phyloP scores from a whole-genome alignment of 352 stramenopile species.

The Phytophthora fragariaefolia region DNA sequence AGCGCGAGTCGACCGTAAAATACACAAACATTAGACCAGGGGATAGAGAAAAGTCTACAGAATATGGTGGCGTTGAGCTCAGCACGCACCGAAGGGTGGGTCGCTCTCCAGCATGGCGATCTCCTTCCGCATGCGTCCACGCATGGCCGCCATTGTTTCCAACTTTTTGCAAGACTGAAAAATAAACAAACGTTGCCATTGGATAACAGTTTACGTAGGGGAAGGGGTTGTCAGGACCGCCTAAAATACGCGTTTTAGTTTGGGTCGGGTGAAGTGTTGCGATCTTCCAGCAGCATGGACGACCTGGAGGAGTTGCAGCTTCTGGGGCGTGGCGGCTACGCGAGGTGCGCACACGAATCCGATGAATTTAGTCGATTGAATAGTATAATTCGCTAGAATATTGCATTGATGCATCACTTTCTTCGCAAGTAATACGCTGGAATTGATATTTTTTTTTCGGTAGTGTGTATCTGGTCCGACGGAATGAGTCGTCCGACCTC shows the following conservation, averaged over 20 bases:
- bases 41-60: background rate
- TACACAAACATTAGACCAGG: background rate
- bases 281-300: constrained; percentile 52
- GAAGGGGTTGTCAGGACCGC: background rate
- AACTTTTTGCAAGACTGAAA: constrained; percentile 3
- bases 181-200: background rate
- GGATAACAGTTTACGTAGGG: background rate
- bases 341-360: constrained; percentile 50
- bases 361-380: background rate
- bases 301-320: constrained; percentile 54
- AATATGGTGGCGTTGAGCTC: background rate
- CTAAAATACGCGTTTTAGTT: background rate
- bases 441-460: background rate
- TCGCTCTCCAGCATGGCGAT: constrained; percentile 86
- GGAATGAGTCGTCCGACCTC: constrained; percentile 20
- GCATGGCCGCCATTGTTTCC: constrained; percentile 73
- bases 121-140: constrained; percentile 82
- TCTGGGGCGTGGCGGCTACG: constrained; percentile 70
- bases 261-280: background rate
- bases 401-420: too few relatives aligned
- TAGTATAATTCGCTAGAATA: background rate
- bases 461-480: constrained; percentile 63
- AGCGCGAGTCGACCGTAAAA: constrained; percentile 2
- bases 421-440: too few relatives aligned
- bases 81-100: constrained; percentile 64